These are phyloP conservation scores for Ogataea methylovora DNA, from an alignment of 805 yeast genomes.

Conservation along the genomic window DNA sequence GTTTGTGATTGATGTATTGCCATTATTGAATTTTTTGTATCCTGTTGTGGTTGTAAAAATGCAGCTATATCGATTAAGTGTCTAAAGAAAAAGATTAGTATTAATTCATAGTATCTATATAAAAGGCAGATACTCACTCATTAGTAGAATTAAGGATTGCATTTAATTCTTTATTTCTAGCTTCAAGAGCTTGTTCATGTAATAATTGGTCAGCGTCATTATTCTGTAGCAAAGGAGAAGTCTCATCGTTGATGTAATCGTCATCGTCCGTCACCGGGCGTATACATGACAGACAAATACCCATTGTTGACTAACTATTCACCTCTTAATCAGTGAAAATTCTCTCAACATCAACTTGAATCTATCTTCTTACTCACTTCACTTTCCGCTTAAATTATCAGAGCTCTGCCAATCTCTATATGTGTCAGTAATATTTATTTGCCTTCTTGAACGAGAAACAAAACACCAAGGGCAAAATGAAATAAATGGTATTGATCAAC, in stretches of 20 bases:
- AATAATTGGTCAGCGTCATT: constrained; percentile 7
- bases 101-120: too few species aligned
- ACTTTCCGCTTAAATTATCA: too few species aligned
- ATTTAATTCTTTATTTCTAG: constrained; percentile 24
- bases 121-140: constrained; percentile 11
- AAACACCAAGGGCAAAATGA: too few species aligned
- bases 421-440: too few species aligned
- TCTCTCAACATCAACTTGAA: too few species aligned
- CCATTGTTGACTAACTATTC: too few species aligned
- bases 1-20: neutral
- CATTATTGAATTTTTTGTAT: neutral
- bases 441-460: too few species aligned
- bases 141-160: constrained; percentile 25
- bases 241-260: constrained; percentile 16
- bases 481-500: too few species aligned
- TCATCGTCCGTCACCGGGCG: constrained; percentile 13
- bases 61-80: too few species aligned
- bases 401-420: too few species aligned
- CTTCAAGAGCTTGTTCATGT: constrained; percentile 19
- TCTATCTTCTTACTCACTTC: too few species aligned
- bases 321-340: neutral
- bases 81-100: too few species aligned
- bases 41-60: neutral
- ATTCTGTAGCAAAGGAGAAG: constrained; percentile 18
- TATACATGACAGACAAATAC: constrained; percentile 26